Base-by-base conservation (phyloP, 345 rosid species). In the Odontarrhena argentea region DNA sequence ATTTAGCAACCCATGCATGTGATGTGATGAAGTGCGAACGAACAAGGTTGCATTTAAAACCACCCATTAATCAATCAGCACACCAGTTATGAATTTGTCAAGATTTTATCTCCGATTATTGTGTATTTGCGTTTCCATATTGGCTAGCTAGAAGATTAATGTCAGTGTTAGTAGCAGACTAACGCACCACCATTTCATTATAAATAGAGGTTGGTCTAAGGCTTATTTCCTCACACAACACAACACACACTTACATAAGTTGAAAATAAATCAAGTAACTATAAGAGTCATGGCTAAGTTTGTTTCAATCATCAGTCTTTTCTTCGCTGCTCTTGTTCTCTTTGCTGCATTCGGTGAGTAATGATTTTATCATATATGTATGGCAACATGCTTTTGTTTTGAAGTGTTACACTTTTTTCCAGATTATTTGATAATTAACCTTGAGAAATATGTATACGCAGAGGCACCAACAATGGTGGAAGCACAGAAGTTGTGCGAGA, bases 281-380 rank as follows among this genome's bases (percentile, higher is more conserved):
- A 18, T 18, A 32, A 32, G 36, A 32, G 36, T 32, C 67, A 69
- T 69, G 74, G 74, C 67, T 34, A 69, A 60, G 55, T 69, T 43
- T 69, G 47, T 55, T 43, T 5, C 74, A 37, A 43, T 69, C 74
- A 2, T 52, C 18, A 2, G 67, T 18, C 7, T 60, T 24, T 15
- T 69, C 7, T 69, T 60, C 3, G 60, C 60, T 18, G 53, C 45
- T 35, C 47, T 69, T 69, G 74, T 69, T 60, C 11, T 69, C 52
- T 69, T 69, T 14, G 60, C 74, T 60, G 44, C 61, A 51, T 10
- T 51, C 14, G 74, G 74, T 69, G 10, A 69, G 60, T 60, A 69
- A 41, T 24, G 14, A 60, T 42, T 44, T 48, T 68, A 57, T 32
- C 6, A 32, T 32, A 18, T 18, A 32, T 58, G 36, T 65, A 38